These are phyloP conservation scores for Tagetes erecta DNA, from an alignment of 129 eudicot species.

Conservation along the genomic window DNA sequence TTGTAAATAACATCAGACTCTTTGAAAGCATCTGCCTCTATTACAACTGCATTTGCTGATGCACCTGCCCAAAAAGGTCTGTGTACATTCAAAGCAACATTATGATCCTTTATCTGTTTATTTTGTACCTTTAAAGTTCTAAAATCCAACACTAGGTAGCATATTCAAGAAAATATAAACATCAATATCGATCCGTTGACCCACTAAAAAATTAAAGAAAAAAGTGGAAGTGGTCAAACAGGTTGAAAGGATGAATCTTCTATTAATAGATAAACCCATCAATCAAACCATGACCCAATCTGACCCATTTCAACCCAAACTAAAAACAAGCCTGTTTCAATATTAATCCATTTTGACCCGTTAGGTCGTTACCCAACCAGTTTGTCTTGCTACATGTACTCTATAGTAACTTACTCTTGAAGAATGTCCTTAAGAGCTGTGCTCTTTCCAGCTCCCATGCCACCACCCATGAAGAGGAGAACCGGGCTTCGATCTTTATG, in stretches of 20 bases:
- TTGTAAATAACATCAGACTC: conserved; percentile 87
- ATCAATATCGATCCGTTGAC: no score
- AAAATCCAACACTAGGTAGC: neutral
- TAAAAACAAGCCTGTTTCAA: neutral
- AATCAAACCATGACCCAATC: neutral
- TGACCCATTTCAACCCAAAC: neutral
- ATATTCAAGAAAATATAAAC: no score
- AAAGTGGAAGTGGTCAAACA: neutral
- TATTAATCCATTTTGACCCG: neutral
- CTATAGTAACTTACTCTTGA: conserved; percentile 66
- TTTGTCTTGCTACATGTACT: neutral
- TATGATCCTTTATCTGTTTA: neutral
- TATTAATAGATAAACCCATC: neutral
- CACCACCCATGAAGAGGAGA: conserved; percentile 99
- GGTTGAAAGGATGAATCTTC: neutral
- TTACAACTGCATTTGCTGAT: conserved; percentile 81
- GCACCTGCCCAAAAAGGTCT: conserved; percentile 99
- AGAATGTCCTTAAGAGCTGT: conserved; percentile 93
- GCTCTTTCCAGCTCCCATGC: conserved; percentile 99
- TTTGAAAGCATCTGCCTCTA: conserved; percentile 97
- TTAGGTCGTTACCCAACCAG: neutral
- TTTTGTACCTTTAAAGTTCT: neutral
- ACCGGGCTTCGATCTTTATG: conserved; percentile 95
- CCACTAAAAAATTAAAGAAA: neutral
- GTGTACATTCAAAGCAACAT: conserved; percentile 29